Evolutionary conservation across 257 asterid genomes (phyloP), one percentile per base, ranked within the genome.

Genomic region (Fraxinus pennsylvanica): DNA sequence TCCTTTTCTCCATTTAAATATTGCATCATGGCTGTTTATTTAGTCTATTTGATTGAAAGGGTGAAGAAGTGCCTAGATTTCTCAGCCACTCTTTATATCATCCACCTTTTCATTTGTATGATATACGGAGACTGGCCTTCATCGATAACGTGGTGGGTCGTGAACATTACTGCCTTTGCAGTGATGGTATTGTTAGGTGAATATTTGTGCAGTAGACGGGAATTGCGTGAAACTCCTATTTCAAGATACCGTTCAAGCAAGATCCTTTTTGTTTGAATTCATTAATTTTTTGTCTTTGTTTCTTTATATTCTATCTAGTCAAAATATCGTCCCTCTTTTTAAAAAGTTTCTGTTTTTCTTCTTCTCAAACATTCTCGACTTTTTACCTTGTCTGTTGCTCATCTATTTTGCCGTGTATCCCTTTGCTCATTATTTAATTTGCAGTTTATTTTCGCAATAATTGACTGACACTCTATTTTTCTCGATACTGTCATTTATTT

Each of bases 61-160:
- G 94, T 96, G 30, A 95, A 88, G 87, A 95, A 89, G 86, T 95
- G 99, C 91, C 85, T 91, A 82, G 98, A 95, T 83, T 95, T 95
- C 84, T 84, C 96, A 29, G 97, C 96, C 8, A 95, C 97, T 59
- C 90, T 93, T 21, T 91, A 91, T 79, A 87, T 93, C 68, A 73
- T 89, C 81, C 97, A 95, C 79, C 96, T 90, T 61, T 82, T 93
- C 84, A 85, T 90, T 71, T 92, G 97, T 90, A 78, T 86, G 77
- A n/a, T 82, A 15, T 95, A 93, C 74, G 99, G 98, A 82, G 98
- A 97, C 38, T 95, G 98, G 96, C 99, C 99, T 65, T 83, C 93
- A 73, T 93, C 99, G 25, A 70, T 93, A 78, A 90, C 92, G 4
- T 95, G 99, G 99, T 95, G 99, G 99, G 87, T 90, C 82, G 93